phyloP scores from a whole-genome alignment of 345 rosid species.

The Syzygium grande region DNA sequence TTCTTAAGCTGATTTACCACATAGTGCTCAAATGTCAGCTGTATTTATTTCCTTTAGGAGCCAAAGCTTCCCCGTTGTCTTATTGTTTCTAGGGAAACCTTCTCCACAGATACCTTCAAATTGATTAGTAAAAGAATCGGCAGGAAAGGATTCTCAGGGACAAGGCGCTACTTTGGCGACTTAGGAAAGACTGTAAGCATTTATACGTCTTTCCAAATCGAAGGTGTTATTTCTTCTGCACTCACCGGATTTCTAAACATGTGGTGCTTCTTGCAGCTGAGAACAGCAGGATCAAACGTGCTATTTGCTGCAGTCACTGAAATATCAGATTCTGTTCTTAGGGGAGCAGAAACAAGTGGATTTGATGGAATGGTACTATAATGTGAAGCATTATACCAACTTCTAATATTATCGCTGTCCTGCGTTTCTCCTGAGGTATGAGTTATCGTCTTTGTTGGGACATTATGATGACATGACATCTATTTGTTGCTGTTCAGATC shows the following conservation, averaged over 20 bases:
- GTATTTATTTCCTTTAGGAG: neutral
- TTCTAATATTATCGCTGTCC: neutral
- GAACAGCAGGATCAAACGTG: slow-evolving; percentile 81
- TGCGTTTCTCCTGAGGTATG: neutral
- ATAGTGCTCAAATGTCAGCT: neutral
- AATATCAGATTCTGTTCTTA: slow-evolving; percentile 81
- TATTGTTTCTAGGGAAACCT: neutral
- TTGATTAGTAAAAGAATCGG: slow-evolving; percentile 68
- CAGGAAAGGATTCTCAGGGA: slow-evolving; percentile 74
- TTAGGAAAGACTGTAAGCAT: slow-evolving; percentile 74
- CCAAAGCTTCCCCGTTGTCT: neutral
- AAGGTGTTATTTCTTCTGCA: neutral
- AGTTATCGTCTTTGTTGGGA: neutral
- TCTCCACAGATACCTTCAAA: slow-evolving; percentile 65
- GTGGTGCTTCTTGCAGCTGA: slow-evolving; percentile 43
- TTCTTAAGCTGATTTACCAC: neutral
- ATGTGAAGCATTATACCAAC: neutral
- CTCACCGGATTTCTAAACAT: neutral
- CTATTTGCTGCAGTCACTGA: slow-evolving; percentile 79
- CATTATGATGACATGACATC: neutral
- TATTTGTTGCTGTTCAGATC: slow-evolving; percentile 31
- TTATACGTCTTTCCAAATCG: neutral
- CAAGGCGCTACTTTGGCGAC: slow-evolving; percentile 91
- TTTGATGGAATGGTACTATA: slow-evolving; percentile 81
- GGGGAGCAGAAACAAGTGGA: slow-evolving; percentile 89